Conservation (phyloP, 1,284 basidiomycete species). For the Apiotrichum sp. region DNA sequence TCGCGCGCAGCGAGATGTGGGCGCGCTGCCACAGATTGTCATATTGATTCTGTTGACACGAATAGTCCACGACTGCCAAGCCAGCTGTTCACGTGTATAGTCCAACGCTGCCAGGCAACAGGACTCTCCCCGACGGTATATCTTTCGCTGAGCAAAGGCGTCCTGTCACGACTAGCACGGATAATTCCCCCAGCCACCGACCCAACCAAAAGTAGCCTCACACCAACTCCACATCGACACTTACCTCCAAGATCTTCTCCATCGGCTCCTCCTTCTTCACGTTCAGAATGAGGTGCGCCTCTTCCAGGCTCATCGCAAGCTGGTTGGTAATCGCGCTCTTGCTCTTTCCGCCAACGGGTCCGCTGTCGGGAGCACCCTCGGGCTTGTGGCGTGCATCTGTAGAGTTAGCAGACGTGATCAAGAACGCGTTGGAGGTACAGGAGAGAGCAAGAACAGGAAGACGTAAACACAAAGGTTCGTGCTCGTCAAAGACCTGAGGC, state of each 20-base stretch:
- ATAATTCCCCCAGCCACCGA: not conserved
- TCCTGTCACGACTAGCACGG: no score
- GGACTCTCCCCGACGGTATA: no score
- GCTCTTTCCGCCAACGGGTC: constrained; percentile 22
- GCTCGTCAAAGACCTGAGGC: no score
- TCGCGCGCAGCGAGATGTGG: no score
- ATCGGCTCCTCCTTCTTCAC: constrained; percentile 67
- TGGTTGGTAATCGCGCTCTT: constrained; percentile 50
- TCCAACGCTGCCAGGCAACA: no score
- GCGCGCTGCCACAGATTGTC: no score
- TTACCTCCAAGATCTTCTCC: constrained; percentile 67
- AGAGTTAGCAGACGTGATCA: not conserved
- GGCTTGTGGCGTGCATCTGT: constrained; percentile 77
- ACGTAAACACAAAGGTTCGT: no score
- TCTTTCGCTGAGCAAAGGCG: no score
- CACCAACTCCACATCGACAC: constrained; percentile 17
- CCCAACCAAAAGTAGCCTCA: not conserved
- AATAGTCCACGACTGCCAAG: no score
- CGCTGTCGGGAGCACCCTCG: constrained; percentile 38
- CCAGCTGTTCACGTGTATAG: no score
- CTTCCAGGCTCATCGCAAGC: constrained; percentile 93
- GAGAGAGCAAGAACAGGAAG: not conserved
- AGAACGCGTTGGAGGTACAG: constrained; percentile 49
- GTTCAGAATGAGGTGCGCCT: constrained; percentile 91
- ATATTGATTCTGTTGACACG: no score